Evolutionary conservation across 495 filamentous ascomycete species (phyloP), one percentile per base, ranked within the genome.

Genomic region (Aspergillus indologenus): DNA sequence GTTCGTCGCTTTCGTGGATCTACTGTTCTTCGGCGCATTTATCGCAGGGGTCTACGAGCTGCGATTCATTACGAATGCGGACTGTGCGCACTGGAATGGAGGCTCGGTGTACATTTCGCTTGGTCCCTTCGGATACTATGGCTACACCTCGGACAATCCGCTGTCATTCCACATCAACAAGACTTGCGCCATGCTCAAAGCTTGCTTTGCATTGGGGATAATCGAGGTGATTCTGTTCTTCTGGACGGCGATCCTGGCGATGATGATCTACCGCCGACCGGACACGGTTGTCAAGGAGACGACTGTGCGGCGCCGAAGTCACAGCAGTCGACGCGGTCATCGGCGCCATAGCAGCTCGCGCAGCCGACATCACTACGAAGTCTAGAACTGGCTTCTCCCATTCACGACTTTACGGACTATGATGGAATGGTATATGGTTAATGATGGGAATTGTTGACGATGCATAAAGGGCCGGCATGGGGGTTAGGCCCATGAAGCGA

Each of bases 181-280:
- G 81, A 81, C 80, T 3, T 96, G 92, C 71, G 82, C 83, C 18
- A 93, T 96, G 90, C 82, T 93, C 54, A 96, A 96, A 83, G 86
- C 92, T 1, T 80, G 76, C 60, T 96, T 89, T 61, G 92, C 90
- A 2, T 82, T 96, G 58, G 92, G 84, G 1, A 96, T 96, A 65
- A 93, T 96, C 85, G 90, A 94, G 65, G 75, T 75, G 53, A 74
- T 95, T 29, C 90, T 93, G 72, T 96, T 96, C 71, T 83, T 87
- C 66, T 74, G 90, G 66, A 93, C 91, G 0, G 77, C 76, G 24
- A 66, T 88, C 11, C 62, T 88, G 19, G 85, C 88, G 4, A 75
- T 85, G 44, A 78, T 76, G 48, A 71, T 89, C 53, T 81, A 88
- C 56, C 74, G 66, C 31, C 55, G 71, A 8, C 53, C 62, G 0